Evolutionary conservation across 208 protist species (phyloP).

Genomic region (Blechomonas ayalai): DNA sequence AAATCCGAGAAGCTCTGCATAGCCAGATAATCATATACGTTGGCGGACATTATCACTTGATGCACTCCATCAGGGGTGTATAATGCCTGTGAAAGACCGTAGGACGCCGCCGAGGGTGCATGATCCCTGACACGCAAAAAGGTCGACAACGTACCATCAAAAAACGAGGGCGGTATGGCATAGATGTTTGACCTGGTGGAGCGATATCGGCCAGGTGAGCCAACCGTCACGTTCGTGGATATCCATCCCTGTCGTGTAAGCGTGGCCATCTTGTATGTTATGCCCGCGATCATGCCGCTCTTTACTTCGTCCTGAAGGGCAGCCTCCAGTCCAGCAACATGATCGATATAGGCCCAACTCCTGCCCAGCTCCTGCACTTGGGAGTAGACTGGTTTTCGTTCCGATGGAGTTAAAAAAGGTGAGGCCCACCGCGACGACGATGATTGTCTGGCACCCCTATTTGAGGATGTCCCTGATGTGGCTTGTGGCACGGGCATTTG

Average conservation of each 20-base stretch:
- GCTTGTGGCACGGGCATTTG: not conserved
- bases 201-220: slow-evolving; percentile 28
- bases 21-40: slow-evolving; percentile 4
- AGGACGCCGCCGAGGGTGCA: slow-evolving; percentile 11
- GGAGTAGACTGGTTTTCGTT: too few relatives aligned
- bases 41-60: slow-evolving; percentile 37
- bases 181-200: not conserved
- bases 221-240: slow-evolving; percentile 9
- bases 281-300: too few relatives aligned
- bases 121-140: slow-evolving; percentile 25
- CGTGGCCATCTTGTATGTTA: too few relatives aligned
- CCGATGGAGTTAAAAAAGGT: not conserved
- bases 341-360: too few relatives aligned
- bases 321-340: too few relatives aligned
- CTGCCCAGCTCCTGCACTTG: too few relatives aligned
- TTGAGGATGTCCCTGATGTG: too few relatives aligned
- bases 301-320: too few relatives aligned
- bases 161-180: slow-evolving; percentile 48
- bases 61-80: slow-evolving; percentile 20
- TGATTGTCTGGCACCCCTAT: too few relatives aligned
- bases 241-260: too few relatives aligned
- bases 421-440: not conserved
- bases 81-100: slow-evolving; percentile 27
- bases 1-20: too few relatives aligned
- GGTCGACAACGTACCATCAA: slow-evolving; percentile 26